A percentile compares a stretch with the other conserved stretches of the same genome.
phyloP scores from a whole-genome alignment of 108 stramenopile species.

The Pseudonitzschia delicatissima region DNA sequence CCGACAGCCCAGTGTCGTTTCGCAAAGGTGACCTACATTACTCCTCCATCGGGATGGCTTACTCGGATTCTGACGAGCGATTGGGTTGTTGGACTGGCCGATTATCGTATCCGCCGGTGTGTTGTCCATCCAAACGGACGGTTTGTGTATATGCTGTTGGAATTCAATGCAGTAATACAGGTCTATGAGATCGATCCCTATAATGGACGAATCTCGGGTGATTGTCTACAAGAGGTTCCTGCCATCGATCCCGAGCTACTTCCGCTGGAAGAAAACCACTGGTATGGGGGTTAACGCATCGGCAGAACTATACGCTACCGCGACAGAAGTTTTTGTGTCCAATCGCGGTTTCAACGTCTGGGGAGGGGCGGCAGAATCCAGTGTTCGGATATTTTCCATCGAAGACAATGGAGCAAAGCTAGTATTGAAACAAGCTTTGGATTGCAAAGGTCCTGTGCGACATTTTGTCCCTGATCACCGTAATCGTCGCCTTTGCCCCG shows the following conservation, averaged over 20 bases:
- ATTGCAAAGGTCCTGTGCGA: neutral
- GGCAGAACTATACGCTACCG: neutral
- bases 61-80: neutral
- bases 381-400: conserved; percentile 3
- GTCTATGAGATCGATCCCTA: conserved; percentile 13
- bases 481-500: too few species aligned
- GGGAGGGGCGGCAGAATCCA: neutral
- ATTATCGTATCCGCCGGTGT: conserved; percentile 13
- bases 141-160: conserved; percentile 19
- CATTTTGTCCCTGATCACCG: neutral
- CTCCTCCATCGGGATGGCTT: conserved; percentile 5
- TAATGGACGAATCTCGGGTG: conserved; percentile 13
- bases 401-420: neutral
- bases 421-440: neutral
- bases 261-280: neutral
- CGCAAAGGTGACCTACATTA: conserved; percentile 13
- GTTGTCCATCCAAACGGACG: conserved; percentile 28
- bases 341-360: neutral
- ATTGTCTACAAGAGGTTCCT: conserved; percentile 30
- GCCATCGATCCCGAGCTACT: conserved; percentile 16
- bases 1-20: conserved; percentile 8
- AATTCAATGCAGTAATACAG: conserved; percentile 23
- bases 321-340: neutral
- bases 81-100: conserved; percentile 5
- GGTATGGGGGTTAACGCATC: neutral